These are phyloP conservation scores for Sclerotinia subarctica DNA, from an alignment of 2,329 filamentous ascomycete genomes.

Conservation along the genomic window DNA sequence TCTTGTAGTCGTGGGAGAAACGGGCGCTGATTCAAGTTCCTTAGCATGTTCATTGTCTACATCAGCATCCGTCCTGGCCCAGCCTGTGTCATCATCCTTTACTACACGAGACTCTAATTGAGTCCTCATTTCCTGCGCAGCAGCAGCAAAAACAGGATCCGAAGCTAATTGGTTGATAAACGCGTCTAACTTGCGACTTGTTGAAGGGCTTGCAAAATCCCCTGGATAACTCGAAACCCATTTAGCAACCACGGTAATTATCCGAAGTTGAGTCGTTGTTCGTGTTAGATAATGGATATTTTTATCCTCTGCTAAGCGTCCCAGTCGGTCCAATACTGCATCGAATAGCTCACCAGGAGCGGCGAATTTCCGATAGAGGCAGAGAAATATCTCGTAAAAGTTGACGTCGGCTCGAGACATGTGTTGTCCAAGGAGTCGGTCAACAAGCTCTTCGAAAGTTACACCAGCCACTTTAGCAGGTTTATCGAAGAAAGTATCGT, in stretches of 20 bases:
- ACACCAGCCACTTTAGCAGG: conserved; percentile 52
- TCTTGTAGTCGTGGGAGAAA: conserved; percentile 28
- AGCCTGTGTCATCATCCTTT: conserved; percentile 88
- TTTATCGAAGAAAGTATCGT: conserved; percentile 58
- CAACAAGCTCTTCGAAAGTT: conserved; percentile 71
- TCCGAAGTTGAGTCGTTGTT: conserved; percentile 76
- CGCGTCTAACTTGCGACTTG: conserved; percentile 66
- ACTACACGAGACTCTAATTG: conserved; percentile 68
- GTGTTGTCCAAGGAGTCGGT: conserved; percentile 77
- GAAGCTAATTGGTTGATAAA: conserved; percentile 74
- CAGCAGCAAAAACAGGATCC: conserved; percentile 78
- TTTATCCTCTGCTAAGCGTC: conserved; percentile 64
- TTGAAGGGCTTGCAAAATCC: conserved; percentile 80
- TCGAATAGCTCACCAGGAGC: conserved; percentile 75
- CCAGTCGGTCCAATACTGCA: conserved; percentile 73
- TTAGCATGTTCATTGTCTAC: conserved; percentile 33
- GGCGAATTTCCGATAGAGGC: conserved; percentile 90
- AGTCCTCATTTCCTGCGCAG: conserved; percentile 80
- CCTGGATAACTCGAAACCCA: conserved; percentile 91
- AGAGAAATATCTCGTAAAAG: conserved; percentile 85
- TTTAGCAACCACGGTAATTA: conserved; percentile 78
- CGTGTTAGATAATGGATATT: conserved; percentile 68
- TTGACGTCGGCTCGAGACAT: conserved; percentile 86
- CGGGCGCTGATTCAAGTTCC: conserved; percentile 26
- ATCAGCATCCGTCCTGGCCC: conserved; percentile 78